Base-by-base conservation (phyloP, 164 flowering plant species). In the Sedum album region DNA sequence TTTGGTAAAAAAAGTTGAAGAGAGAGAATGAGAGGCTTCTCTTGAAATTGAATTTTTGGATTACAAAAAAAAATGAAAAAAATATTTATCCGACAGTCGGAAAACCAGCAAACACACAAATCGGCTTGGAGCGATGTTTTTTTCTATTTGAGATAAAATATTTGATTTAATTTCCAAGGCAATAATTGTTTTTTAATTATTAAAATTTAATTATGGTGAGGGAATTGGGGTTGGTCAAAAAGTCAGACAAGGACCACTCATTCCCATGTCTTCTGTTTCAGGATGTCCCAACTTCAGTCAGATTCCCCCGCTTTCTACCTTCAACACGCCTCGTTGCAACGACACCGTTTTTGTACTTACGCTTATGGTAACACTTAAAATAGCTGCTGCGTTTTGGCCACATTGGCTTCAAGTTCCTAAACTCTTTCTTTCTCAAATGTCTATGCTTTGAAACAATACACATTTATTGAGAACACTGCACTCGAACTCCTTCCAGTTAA, bases 201-300 rank as follows among this genome's bases (percentile, higher is more conserved):
- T 55, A 55, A 23, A 7, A 17, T 55, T 55, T 26, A 57, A 26
- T 57, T 57, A 26, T 28, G 33, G 62, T 57, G 33, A 11, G 62
- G 33, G 13, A 57, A 57, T 26, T 57, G 20, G 31, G 62, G 33
- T n/a, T 57, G 60, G 60, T 53, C 60, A 53, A 57, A 57, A 57
- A 57, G 62, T 57, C 62, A 57, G 62, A 57, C 62, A 57, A 57
- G 5, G 33, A 57, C 62, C 33, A 30, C 62, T 57, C 62, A 57
- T 57, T 57, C 62, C 33, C 33, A 57, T 57, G 62, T 57, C 62
- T 57, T 57, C 33, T 57, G 62, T 57, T 57, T 57, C 48, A 57
- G 4, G 62, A 57, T 57, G 33, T 33, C 33, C 62, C 33, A 33
- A 26, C 62, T 28, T 20, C 62, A 33, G 26, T 57, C 62, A 57